Evolutionary conservation across 1,139 yeast genomes (phyloP), one percentile per base, ranked within the genome.

Genomic region (Zygoascus hellenicus): DNA sequence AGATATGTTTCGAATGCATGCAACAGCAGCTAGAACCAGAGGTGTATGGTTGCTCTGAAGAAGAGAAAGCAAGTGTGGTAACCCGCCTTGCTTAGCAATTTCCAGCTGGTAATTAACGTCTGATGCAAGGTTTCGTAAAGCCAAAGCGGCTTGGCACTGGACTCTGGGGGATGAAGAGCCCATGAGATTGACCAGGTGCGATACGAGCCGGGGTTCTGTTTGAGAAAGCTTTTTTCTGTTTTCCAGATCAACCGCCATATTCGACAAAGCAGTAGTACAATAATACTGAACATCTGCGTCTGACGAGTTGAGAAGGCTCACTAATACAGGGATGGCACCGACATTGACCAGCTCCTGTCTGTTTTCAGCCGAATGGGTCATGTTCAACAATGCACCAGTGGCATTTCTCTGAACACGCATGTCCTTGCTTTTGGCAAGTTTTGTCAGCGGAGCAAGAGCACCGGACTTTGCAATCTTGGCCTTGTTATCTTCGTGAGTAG

Each of bases 211-310:
- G n/a, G 97, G 97, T 68, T 92, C 97, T 2, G 96, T 86, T 51
- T 87, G 83, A 4, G 97, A 81, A 56, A 92, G 75, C 63, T 86
- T 86, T 65, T 84, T 85, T 57, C 99, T 78, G 69, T 92, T 92
- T 43, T 76, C 74, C 61, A 89, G 95, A 68, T 92, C 98, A 40
- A 92, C 99, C 2, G 99, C 99, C 58, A 92, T 90, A 63, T 92
- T 92, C 31, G 96, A 87, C 56, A 92, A 75, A 0, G 98, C 97
- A 2, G 99, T 92, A 14, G 98, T 92, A 72, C 98, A 92, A 65
- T 92, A 92, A 67, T 94, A 92, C 68, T 94, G 99, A 38, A 92
- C 97, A 65, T 92, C 98, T 2, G 97, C 88, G 66, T 92, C 99
- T 19, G 83, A 78, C 46, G 90, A 84, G 1, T 94, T 78, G 54